Base-by-base conservation (phyloP, 2,329 filamentous ascomycete genomes). In the Camillea tinctor region DNA sequence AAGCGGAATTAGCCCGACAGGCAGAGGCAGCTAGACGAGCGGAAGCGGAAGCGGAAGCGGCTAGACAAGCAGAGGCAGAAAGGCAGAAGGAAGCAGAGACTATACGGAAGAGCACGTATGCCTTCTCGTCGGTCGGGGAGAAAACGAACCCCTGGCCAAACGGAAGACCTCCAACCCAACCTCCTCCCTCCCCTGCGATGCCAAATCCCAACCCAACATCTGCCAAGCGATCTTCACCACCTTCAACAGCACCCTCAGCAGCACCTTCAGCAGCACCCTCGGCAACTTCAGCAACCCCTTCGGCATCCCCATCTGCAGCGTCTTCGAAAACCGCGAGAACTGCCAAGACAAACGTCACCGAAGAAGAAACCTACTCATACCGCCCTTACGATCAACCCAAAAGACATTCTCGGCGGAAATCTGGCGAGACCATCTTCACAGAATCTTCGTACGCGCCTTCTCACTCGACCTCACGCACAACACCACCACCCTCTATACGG, bases 361-460 rank as follows among this genome's bases (percentile, higher is more conserved):
- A 89, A 54, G 87, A 89, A 55, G 85, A 89, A 64, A 80, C 82
- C 2, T 87, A 90, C 73, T 93, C 90, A 1, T 93, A 86, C 75
- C 87, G 90, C 54, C 90, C 91, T 0, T 93, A 93, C 73, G 90
- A 94, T 71, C 83, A 86, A 66, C 84, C 88, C 1, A 87, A 83
- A 69, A 80, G 80, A 56, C 80, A 82, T 8, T 72, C 74, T 19
- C 84, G 86, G 64, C 85, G 84, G 62, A 85, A 84, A 59, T 89
- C 89, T n/a, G 80, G 84, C 19, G 88, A 89, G 24, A 90, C 90
- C 0, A 80, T 89, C 22, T 88, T 88, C 69, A 96, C 93, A 17
- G 92, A 96, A 70, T 90, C 90, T 15, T 96, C 92, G 0, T 97
- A 94, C 75, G 90, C 92, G 1, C 85, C 91, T 1, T 96, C 92